These are phyloP conservation scores for Manihot esculenta DNA, from an alignment of 441 rosid species.

Conservation along the genomic window DNA sequence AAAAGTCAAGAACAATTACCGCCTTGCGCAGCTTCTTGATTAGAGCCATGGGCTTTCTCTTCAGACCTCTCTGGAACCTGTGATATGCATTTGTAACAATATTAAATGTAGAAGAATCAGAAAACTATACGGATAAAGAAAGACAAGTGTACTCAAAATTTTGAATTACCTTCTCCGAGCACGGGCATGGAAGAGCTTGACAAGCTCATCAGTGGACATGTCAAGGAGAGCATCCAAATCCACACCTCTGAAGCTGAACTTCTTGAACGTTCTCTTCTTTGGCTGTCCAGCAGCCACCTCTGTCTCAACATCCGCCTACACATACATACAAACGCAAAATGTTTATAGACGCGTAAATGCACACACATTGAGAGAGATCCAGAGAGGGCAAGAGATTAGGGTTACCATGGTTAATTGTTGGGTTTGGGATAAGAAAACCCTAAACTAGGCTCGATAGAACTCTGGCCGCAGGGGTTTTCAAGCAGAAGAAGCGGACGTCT, in stretches of 20 bases:
- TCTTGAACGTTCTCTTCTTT: conserved; percentile 80
- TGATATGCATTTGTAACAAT: neutral
- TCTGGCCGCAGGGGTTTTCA: conserved; percentile 34
- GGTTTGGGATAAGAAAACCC: neutral
- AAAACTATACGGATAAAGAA: too few species aligned
- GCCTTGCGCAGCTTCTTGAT: conserved; percentile 81
- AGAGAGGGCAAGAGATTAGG: too few species aligned
- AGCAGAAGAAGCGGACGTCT: neutral
- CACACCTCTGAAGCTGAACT: conserved; percentile 70
- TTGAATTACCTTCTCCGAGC: conserved; percentile 61
- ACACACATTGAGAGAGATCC: neutral
- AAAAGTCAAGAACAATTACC: conserved; percentile 33
- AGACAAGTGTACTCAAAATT: neutral
- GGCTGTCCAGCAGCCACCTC: conserved; percentile 51
- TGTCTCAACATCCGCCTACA: conserved; percentile 57
- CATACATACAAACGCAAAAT: neutral
- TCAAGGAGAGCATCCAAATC: conserved; percentile 68
- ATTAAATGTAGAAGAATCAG: neutral
- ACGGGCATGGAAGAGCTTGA: conserved; percentile 63
- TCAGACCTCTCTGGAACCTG: conserved; percentile 81
- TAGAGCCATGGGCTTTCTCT: conserved; percentile 81
- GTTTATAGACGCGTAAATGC: neutral
- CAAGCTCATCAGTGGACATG: conserved; percentile 73
- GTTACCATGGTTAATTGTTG: conserved; percentile 35
- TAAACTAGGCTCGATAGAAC: neutral